Evolutionary conservation across 805 yeast species (phyloP), one percentile per base, ranked within the genome.

Genomic region (Clavispora carvajalis): DNA sequence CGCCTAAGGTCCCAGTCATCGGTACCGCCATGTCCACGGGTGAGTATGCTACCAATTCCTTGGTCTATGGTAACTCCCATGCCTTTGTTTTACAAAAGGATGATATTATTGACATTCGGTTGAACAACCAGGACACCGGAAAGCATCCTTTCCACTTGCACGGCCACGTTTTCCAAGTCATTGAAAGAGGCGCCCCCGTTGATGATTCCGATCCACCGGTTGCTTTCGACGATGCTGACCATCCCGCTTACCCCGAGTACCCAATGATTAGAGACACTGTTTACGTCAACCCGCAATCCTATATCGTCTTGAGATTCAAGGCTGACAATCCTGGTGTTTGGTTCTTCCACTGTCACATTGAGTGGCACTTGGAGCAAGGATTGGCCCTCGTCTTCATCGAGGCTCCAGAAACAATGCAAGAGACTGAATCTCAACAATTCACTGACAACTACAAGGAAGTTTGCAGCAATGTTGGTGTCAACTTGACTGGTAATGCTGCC

Each of bases 291-390:
- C 89, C 95, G 21, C 85, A 85, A 58, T 89, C 96, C 2, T 82
- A 86, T 68, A 75, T 89, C 56, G 90, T 87, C 23, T 58, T 91
- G 47, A 78, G 98, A 60, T 91, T 89, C 74, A 78, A 76, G 57
- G 95, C 98, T 39, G 82, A 85, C 60, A 93, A 93, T 63, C 99
- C 98, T 23, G 99, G 99, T 71, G 90, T 90, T 33, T 91, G 98
- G 99, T 78, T 82, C 63, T 93, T 93, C 95, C 99, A 91, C 70
- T 91, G 99, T 67, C 99, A 91, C 63, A 85, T 93, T 57, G 98
- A 93, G 63, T 91, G 99, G 99, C 99, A 93, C 70, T 76, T 91
- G 73, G 76, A 81, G 57, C 98, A 93, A 71, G 99, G 99, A 57
- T 76, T 91, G 54, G 95, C 95, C 10, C 54, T 89, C 41, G 71